These are phyloP conservation scores for Allodekkera sacchari DNA, from an alignment of 805 yeast genomes.

Conservation along the genomic window DNA sequence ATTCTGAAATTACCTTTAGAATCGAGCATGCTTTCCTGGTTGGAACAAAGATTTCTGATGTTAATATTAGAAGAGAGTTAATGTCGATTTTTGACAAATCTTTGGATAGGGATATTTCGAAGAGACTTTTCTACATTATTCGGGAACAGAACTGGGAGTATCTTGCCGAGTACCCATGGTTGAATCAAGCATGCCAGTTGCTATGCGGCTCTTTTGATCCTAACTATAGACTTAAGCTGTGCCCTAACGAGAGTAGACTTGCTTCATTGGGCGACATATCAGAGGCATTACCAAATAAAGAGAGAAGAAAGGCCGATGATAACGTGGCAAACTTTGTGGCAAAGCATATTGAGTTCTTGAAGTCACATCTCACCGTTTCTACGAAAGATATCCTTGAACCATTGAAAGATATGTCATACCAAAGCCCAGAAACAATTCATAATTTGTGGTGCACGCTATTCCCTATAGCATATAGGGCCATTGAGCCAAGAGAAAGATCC, in stretches of 20 bases:
- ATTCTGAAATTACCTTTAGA: conserved; percentile 85
- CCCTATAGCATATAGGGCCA: conserved; percentile 68
- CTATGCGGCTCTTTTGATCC: conserved; percentile 69
- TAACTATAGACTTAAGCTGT: conserved; percentile 37
- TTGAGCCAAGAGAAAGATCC: conserved; percentile 71
- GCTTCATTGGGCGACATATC: conserved; percentile 42
- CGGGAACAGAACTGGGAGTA: conserved; percentile 97
- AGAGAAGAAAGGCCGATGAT: conserved; percentile 13
- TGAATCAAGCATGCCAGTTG: conserved; percentile 85
- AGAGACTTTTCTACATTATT: conserved; percentile 78
- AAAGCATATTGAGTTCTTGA: conserved; percentile 18
- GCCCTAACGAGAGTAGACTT: conserved; percentile 40
- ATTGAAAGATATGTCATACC: conserved; percentile 71
- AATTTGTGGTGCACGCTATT: conserved; percentile 77
- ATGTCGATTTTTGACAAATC: conserved; percentile 75
- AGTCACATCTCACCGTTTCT: conserved; percentile 24
- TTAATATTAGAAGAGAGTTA: conserved; percentile 61
- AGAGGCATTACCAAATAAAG: conserved; percentile 20
- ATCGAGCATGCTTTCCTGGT: conserved; percentile 95
- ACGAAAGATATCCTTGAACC: conserved; percentile 64
- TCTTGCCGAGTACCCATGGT: conserved; percentile 88
- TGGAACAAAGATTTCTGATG: conserved; percentile 81
- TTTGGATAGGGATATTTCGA: conserved; percentile 67
- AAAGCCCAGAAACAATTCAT: conserved; percentile 71
- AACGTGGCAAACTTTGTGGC: conserved; percentile 12